Conservation (phyloP, 1,284 basidiomycete species). For the Xerocomus minutiporus region DNA sequence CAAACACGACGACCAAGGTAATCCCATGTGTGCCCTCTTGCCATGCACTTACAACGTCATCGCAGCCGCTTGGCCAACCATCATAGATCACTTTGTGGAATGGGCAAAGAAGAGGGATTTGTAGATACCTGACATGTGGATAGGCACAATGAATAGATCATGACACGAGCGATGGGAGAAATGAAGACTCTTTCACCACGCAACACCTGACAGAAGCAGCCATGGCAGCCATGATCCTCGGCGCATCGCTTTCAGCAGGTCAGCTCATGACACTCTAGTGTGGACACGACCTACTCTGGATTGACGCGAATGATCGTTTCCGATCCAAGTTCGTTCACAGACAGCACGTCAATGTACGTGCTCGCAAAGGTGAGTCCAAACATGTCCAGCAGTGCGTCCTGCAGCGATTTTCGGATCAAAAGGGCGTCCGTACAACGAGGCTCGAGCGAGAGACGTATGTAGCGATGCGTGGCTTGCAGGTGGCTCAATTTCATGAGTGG, state of each 20-base stretch:
- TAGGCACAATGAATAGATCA: constrained; percentile 4
- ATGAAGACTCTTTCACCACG: constrained; percentile 37
- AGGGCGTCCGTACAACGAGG: constrained; percentile 35
- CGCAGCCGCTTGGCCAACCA: constrained; percentile 84
- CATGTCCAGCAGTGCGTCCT: constrained; percentile 40
- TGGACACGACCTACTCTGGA: constrained; percentile 18
- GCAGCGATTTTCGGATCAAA: constrained; percentile 38
- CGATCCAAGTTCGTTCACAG: constrained; percentile 28
- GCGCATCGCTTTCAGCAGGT: constrained; percentile 33
- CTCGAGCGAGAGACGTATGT: constrained; percentile 37
- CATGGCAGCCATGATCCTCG: constrained; percentile 38
- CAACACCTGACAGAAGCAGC: constrained; percentile 33
- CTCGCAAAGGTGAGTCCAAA: constrained; percentile 40
- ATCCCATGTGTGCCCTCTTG: background rate
- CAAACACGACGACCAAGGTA: constrained; percentile 85
- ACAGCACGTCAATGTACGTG: constrained; percentile 42
- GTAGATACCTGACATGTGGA: background rate
- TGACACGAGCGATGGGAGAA: constrained; percentile 38
- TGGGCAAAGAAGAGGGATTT: constrained; percentile 45
- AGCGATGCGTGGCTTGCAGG: constrained; percentile 26
- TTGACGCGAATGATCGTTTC: constrained; percentile 37
- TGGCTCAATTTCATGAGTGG: background rate
- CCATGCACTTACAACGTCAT: background rate
- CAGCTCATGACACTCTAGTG: background rate
- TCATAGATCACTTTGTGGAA: constrained; percentile 85